Evolutionary conservation across 2,329 filamentous ascomycete genomes (phyloP).

Genomic region (Coniochaeta sp.): DNA sequence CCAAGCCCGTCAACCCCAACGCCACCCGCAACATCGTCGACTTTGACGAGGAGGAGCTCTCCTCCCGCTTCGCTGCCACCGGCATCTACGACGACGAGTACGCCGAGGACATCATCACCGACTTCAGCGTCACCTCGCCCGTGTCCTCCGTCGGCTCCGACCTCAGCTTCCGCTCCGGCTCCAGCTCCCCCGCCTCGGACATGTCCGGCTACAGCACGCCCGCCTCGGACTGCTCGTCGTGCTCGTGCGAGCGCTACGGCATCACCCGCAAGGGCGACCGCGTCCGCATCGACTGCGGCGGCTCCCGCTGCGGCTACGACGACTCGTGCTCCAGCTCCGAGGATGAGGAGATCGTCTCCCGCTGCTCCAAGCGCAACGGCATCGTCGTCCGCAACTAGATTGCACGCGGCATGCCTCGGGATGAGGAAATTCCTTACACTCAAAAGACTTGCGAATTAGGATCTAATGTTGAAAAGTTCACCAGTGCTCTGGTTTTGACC

Average conservation of each 20-base stretch:
- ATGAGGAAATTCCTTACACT: neutral
- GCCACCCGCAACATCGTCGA: slow-evolving; percentile 84
- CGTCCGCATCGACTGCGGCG: slow-evolving; percentile 94
- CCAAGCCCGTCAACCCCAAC: slow-evolving; percentile 82
- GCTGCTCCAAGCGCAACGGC: slow-evolving; percentile 55
- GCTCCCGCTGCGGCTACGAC: slow-evolving; percentile 75
- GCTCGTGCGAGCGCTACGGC: slow-evolving; percentile 93
- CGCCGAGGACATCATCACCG: slow-evolving; percentile 47
- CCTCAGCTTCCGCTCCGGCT: slow-evolving; percentile 66
- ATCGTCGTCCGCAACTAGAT: slow-evolving; percentile 44
- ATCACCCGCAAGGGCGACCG: slow-evolving; percentile 90
- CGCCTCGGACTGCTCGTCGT: slow-evolving; percentile 67
- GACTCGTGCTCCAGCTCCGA: slow-evolving; percentile 63
- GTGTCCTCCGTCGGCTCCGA: slow-evolving; percentile 62
- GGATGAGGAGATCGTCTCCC: slow-evolving; percentile 46
- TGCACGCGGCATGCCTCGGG: neutral
- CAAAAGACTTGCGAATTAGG: neutral
- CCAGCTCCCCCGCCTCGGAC: slow-evolving; percentile 65
- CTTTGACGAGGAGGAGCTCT: slow-evolving; percentile 74
- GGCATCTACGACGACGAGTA: slow-evolving; percentile 47
- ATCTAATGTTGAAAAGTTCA: neutral
- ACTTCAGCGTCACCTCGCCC: slow-evolving; percentile 49
- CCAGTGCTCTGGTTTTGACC: neutral
- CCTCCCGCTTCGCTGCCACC: slow-evolving; percentile 61
- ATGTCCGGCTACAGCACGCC: slow-evolving; percentile 75